Percentiles rank a stretch among this genome's conserved stretches.
These are phyloP conservation scores for Cornus controversa DNA, from an alignment of 148 eudicot species.

Conservation along the genomic window DNA sequence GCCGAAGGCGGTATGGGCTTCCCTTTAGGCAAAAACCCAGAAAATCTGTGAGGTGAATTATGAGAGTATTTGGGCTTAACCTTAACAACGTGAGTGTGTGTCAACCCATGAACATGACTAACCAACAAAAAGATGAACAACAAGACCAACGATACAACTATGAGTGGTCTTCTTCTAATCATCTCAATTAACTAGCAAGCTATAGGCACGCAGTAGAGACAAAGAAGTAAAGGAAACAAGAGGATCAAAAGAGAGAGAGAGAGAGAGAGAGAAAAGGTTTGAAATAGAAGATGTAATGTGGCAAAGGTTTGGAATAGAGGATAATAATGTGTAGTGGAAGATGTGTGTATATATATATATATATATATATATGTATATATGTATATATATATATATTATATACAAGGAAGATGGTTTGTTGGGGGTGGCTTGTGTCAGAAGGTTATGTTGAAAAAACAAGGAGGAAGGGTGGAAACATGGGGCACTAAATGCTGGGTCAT, in stretches of 20 bases:
- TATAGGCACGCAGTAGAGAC: neutral
- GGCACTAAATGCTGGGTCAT: neutral
- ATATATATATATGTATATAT: neutral
- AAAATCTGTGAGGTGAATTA: neutral
- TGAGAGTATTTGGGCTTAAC: neutral
- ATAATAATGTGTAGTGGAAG: too few species aligned
- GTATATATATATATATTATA: too few species aligned
- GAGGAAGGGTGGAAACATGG: neutral
- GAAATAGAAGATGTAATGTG: neutral
- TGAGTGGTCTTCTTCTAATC: neutral
- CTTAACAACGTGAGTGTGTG: neutral
- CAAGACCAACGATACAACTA: neutral
- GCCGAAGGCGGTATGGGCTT: slow-evolving; percentile 18
- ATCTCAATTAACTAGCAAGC: neutral
- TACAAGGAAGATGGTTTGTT: neutral
- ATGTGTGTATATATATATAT: too few species aligned
- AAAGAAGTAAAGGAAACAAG: neutral
- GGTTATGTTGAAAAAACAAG: neutral
- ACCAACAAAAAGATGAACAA: neutral
- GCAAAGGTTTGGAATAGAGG: too few species aligned
- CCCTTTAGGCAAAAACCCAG: slow-evolving; percentile 10
- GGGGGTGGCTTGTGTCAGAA: neutral
- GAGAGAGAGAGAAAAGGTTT: neutral
- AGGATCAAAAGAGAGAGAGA: too few species aligned
- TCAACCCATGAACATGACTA: neutral